phyloP scores from a whole-genome alignment of 2,329 filamentous ascomycete species.

The Sarocladium kiliense region DNA sequence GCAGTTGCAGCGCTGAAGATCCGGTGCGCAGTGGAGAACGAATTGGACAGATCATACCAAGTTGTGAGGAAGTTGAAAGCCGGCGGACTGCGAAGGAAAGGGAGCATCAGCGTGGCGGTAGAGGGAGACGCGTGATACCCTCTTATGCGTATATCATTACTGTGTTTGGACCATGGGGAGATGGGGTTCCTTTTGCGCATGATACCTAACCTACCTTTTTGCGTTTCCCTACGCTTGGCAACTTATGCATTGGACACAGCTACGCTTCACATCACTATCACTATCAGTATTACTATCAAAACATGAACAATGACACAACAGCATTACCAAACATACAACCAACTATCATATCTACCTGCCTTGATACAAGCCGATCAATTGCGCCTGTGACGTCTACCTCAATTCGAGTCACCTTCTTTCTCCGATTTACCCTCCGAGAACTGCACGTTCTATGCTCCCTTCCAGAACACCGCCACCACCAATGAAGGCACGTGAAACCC shows the following conservation, averaged over 20 bases:
- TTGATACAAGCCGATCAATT: neutral
- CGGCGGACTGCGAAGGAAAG: constrained; percentile 42
- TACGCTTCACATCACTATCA: neutral
- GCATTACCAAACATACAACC: neutral
- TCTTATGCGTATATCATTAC: neutral
- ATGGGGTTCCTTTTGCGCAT: neutral
- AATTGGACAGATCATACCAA: constrained; percentile 82
- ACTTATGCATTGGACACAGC: neutral
- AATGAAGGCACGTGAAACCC: no score
- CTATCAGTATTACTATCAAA: neutral
- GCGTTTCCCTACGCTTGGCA: no score
- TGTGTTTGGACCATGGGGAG: neutral
- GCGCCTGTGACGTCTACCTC: neutral
- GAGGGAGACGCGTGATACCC: neutral
- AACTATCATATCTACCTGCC: no score
- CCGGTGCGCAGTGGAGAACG: constrained; percentile 79
- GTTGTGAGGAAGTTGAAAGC: constrained; percentile 61
- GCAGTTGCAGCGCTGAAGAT: constrained; percentile 77
- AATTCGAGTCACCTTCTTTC: no score
- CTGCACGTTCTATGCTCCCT: no score
- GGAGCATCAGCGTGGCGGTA: constrained; percentile 24
- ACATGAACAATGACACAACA: neutral
- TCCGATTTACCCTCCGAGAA: no score
- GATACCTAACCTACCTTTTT: constrained; percentile 5
- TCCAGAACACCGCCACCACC: no score